Conservation (phyloP, 2,329 filamentous ascomycete genomes). For the Pseudogymnoascus sp. region DNA sequence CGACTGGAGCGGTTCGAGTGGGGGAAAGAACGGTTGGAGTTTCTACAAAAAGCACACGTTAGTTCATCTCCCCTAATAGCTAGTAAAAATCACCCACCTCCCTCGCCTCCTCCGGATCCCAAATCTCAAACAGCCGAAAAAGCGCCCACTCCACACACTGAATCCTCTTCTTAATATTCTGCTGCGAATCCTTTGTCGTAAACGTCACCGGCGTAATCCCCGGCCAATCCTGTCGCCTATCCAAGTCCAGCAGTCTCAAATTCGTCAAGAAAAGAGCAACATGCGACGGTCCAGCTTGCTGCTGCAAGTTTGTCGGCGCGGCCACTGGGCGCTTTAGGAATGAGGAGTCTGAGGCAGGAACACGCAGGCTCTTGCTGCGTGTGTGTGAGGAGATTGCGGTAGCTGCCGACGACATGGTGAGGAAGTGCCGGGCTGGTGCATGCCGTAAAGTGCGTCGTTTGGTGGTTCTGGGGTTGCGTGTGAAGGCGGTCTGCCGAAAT, state of each 20-base stretch:
- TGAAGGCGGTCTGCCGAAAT: not conserved
- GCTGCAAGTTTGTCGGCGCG: constrained; percentile 10
- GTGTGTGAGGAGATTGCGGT: constrained; percentile 17
- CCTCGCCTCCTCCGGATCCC: constrained; percentile 67
- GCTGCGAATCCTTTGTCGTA: constrained; percentile 52
- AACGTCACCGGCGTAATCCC: constrained; percentile 63
- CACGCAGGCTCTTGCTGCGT: constrained; percentile 22
- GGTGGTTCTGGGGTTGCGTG: not conserved
- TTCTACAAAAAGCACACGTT: constrained; percentile 41
- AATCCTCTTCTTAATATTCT: constrained; percentile 74
- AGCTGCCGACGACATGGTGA: constrained; percentile 21
- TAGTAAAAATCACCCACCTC: constrained; percentile 43
- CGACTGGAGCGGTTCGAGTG: constrained; percentile 81
- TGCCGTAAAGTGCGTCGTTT: not conserved
- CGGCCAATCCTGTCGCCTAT: constrained; percentile 71
- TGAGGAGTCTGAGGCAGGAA: constrained; percentile 16
- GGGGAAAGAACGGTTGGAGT: constrained; percentile 82
- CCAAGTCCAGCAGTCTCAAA: constrained; percentile 71
- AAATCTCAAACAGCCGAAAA: constrained; percentile 77
- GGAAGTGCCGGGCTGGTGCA: not conserved
- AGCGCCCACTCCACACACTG: constrained; percentile 82
- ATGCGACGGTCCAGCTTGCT: constrained; percentile 37
- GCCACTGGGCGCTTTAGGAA: constrained; percentile 14
- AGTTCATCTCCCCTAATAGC: constrained; percentile 11
- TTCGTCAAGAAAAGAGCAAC: constrained; percentile 70